A percentile compares a stretch with the other conserved stretches of the same genome.
Conservation (phyloP, 371 early-diverging fungal genomes). For the Dichotomocladium elegans region DNA sequence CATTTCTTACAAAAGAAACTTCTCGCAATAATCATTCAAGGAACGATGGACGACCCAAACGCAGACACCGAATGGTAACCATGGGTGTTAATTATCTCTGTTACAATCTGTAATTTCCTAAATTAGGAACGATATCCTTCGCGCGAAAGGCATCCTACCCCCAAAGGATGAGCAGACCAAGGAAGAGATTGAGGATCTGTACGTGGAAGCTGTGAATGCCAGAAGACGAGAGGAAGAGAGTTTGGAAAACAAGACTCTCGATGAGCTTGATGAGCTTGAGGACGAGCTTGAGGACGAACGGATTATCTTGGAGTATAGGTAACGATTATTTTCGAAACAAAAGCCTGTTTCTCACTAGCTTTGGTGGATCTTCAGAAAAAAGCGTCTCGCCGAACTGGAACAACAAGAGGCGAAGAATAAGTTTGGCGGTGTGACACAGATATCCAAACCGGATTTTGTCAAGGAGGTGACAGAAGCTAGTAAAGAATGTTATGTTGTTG, state of each 20-base stretch:
- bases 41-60: constrained; percentile 55
- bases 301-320: constrained; percentile 75
- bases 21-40: too few species aligned
- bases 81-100: neutral
- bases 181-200: constrained; percentile 73
- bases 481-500: constrained; percentile 72
- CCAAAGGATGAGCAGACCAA: constrained; percentile 70
- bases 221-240: constrained; percentile 58
- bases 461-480: constrained; percentile 89
- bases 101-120: neutral
- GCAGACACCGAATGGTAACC: constrained; percentile 74
- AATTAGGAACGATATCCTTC: constrained; percentile 83
- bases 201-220: constrained; percentile 70
- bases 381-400: constrained; percentile 78
- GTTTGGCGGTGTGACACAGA: constrained; percentile 80
- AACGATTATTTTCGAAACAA: constrained; percentile 2
- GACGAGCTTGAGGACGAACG: constrained; percentile 83
- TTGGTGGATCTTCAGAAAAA: constrained; percentile 44
- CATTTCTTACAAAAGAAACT: too few species aligned
- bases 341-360: too few species aligned
- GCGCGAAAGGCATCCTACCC: constrained; percentile 87
- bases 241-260: constrained; percentile 67
- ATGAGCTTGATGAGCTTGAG: constrained; percentile 90
- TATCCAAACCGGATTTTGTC: constrained; percentile 90
- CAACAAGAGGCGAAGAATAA: constrained; percentile 55